Evolutionary conservation across 148 eudicot genomes (phyloP), one percentile per base, ranked within the genome.

Genomic region (Amaranthus palmeri): DNA sequence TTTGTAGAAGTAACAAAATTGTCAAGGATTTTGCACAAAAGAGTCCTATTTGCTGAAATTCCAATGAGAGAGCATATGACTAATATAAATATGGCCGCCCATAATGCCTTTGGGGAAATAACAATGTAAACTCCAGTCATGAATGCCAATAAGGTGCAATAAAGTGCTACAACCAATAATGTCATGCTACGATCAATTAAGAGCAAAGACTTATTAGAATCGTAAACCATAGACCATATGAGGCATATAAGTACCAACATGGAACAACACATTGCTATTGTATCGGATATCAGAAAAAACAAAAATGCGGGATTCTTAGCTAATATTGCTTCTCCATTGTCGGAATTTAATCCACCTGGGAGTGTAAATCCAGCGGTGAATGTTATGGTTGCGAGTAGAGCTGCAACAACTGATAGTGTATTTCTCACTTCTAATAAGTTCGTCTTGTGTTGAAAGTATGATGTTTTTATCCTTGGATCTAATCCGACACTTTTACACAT

Each of bases 381-480:
- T 8, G 73, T 55, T n/a, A 70, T 18, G 17, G 64, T 70, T 40
- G 73, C 73, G 12, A 70, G 10, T 7, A 70, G 73, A 10, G 64
- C 54, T 9, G 73, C 73, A 0, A 70, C 52, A 17, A 57, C 73
- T 8, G 63, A 63, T 7, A 76, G 13, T 5, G 51, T 69, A 5
- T 15, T 3, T 69, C 67, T 40, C 6, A 70, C 3, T 12, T 76
- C 68, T 18, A n/a, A 54, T 11, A 62, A 44, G 13, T 61, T 45
- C 5, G 10, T 45, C 54, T 18, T 46, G 9, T 47, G 44, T 9
- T 56, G 63, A 42, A 57, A 2, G 8, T 56, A 70, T 56, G 53
- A n/a, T 14, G 61, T 15, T 56, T 57, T 58, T 17, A 58, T 13
- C 62, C 17, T 1, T 43, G 62, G 63, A 70, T 15, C 2, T 36